Conservation (phyloP, 78 protist genomes). For the Capsaspora owczarzaki region DNA sequence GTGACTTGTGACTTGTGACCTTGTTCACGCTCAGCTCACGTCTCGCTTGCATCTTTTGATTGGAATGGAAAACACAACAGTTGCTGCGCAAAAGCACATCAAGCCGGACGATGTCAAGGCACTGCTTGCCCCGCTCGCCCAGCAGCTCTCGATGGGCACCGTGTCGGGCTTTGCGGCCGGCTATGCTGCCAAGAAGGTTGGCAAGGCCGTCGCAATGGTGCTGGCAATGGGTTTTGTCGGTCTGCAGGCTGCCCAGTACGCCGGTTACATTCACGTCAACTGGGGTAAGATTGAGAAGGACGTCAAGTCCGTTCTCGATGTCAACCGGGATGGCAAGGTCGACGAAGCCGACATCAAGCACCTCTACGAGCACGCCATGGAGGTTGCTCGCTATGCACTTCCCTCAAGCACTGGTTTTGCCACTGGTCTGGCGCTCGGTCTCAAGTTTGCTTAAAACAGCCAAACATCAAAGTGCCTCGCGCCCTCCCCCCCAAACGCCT, state of each 20-base stretch:
- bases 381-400: background rate
- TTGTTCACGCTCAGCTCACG: no score
- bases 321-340: slow-evolving; percentile 10
- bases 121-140: no score
- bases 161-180: no score
- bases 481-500: no score
- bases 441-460: background rate
- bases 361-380: background rate
- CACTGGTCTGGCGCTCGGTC: background rate
- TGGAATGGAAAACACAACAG: no score
- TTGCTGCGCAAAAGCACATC: no score
- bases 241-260: slow-evolving; percentile 1
- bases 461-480: no score
- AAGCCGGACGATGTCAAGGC: no score
- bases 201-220: background rate
- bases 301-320: background rate
- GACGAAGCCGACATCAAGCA: background rate
- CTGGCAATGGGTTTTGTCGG: background rate
- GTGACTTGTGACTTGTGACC: no score
- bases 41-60: no score
- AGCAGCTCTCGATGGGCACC: no score
- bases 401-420: background rate
- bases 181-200: slow-evolving; percentile 1
- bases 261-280: slow-evolving; percentile 11
- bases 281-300: slow-evolving; percentile 11